Conservation (phyloP, 305 asterid genomes). For the Solanum aculeatissimum region DNA sequence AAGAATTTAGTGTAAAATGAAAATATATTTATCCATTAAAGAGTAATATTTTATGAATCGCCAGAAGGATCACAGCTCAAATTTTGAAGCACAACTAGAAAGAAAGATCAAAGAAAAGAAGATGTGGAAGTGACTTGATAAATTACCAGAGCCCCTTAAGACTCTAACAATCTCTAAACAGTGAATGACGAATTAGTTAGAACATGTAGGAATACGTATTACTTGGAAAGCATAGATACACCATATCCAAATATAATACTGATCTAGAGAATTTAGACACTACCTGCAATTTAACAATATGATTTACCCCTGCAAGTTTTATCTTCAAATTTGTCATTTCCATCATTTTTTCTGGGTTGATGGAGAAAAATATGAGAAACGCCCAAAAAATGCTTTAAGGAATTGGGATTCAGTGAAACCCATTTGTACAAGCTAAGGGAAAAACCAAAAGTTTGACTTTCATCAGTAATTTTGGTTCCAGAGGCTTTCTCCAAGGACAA, state of each 20-base stretch:
- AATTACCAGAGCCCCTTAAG: not conserved
- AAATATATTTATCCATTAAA: not conserved
- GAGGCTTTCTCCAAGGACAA: not conserved
- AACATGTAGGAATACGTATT: not conserved
- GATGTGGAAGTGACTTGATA: not conserved
- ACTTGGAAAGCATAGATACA: not conserved
- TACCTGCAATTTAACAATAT: not conserved
- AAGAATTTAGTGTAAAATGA: not conserved
- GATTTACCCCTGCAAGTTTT: not conserved
- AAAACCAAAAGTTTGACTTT: not conserved
- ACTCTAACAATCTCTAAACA: not conserved
- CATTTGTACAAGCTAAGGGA: not conserved
- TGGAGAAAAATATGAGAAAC: not conserved
- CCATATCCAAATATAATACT: not conserved
- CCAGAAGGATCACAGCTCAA: not conserved
- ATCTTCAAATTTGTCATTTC: not conserved
- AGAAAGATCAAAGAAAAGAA: not conserved
- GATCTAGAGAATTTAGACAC: not conserved
- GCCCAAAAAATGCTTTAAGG: not conserved
- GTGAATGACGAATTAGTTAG: not conserved
- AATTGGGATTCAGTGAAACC: not conserved
- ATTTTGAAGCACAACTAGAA: not conserved
- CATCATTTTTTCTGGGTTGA: not conserved
- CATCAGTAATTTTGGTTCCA: too few relatives aligned
- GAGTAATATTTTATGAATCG: not conserved